Percentiles rank a stretch among this genome's conserved stretches.
These are phyloP conservation scores for Helicocarpus griseus DNA, from an alignment of 2,329 filamentous ascomycete genomes.

Conservation along the genomic window DNA sequence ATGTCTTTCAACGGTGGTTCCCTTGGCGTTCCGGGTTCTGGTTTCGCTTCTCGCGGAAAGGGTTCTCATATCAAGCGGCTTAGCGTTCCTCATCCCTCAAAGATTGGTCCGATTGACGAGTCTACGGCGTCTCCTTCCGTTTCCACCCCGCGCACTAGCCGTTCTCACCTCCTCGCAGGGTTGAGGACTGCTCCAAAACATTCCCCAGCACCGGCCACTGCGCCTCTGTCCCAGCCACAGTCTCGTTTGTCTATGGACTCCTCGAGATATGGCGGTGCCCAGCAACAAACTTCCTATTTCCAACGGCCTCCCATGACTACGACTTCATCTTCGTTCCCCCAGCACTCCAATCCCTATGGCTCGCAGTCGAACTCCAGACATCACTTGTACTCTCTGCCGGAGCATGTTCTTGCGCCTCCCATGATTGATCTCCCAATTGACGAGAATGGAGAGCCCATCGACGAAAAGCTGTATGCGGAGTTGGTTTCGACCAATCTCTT, in stretches of 20 bases:
- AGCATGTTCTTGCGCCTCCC: slow-evolving; percentile 63
- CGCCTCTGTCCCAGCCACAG: slow-evolving; percentile 49
- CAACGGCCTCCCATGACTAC: slow-evolving; percentile 50
- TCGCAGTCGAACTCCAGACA: slow-evolving; percentile 31
- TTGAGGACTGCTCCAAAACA: slow-evolving; percentile 90
- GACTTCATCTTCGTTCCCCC: slow-evolving; percentile 44
- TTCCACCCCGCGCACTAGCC: slow-evolving; percentile 82
- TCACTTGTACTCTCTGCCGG: slow-evolving; percentile 58
- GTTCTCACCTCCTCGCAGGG: slow-evolving; percentile 86
- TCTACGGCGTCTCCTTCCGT: slow-evolving; percentile 55
- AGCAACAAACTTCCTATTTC: slow-evolving; percentile 15
- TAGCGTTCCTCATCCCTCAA: slow-evolving; percentile 62
- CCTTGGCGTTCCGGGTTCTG: slow-evolving; percentile 65
- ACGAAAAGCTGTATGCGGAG: slow-evolving; percentile 78
- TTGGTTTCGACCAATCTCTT: slow-evolving; percentile 86
- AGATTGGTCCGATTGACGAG: slow-evolving; percentile 57
- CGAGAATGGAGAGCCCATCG: slow-evolving; percentile 62
- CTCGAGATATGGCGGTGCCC: slow-evolving; percentile 38
- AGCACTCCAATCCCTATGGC: slow-evolving; percentile 26
- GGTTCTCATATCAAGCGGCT: slow-evolving; percentile 84
- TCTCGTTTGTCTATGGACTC: slow-evolving; percentile 38
- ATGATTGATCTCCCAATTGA: slow-evolving; percentile 57
- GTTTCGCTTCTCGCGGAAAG: slow-evolving; percentile 77
- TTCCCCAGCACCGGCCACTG: slow-evolving; percentile 58
- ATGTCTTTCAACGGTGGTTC: slow-evolving; percentile 58